Evolutionary conservation across 495 filamentous ascomycete species (phyloP).

Genomic region (Podospora comata): DNA sequence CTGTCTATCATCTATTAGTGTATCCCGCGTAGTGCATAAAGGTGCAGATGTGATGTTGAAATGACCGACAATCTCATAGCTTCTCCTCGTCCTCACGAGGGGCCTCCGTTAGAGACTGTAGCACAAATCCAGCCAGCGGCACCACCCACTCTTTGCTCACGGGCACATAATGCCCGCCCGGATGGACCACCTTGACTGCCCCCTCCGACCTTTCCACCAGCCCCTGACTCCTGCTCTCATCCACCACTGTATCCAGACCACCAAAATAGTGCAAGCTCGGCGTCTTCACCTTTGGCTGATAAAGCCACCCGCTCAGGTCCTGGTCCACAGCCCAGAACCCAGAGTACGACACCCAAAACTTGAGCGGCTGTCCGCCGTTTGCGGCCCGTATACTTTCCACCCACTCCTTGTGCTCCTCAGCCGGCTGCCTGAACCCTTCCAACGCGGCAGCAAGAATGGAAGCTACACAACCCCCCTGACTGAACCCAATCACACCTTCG

Average conservation of each 20-base stretch:
- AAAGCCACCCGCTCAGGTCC: slow-evolving; percentile 64
- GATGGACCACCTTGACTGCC: slow-evolving; percentile 58
- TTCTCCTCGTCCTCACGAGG: background rate
- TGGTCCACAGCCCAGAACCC: slow-evolving; percentile 69
- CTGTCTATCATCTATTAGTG: background rate
- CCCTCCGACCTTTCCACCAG: slow-evolving; percentile 67
- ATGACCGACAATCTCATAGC: background rate
- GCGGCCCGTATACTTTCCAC: slow-evolving; percentile 39
- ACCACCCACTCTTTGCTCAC: slow-evolving; percentile 74
- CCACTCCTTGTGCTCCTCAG: slow-evolving; percentile 32
- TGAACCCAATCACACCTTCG: slow-evolving; percentile 74
- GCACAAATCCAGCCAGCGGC: slow-evolving; percentile 71
- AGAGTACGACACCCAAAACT: slow-evolving; percentile 75
- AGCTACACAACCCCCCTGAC: slow-evolving; percentile 64
- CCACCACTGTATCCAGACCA: slow-evolving; percentile 83
- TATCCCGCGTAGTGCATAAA: background rate
- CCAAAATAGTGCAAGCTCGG: slow-evolving; percentile 81
- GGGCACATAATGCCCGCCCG: slow-evolving; percentile 91
- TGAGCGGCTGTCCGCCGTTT: slow-evolving; percentile 58
- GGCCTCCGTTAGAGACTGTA: slow-evolving; percentile 49
- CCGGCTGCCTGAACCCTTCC: slow-evolving; percentile 53
- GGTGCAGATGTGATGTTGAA: too few relatives aligned
- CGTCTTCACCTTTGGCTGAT: slow-evolving; percentile 72
- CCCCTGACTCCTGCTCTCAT: slow-evolving; percentile 62
- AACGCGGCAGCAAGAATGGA: slow-evolving; percentile 62